Evolutionary conservation across 345 rosid species (phyloP), one percentile per base, ranked within the genome.

Genomic region (Corymbia maculata): DNA sequence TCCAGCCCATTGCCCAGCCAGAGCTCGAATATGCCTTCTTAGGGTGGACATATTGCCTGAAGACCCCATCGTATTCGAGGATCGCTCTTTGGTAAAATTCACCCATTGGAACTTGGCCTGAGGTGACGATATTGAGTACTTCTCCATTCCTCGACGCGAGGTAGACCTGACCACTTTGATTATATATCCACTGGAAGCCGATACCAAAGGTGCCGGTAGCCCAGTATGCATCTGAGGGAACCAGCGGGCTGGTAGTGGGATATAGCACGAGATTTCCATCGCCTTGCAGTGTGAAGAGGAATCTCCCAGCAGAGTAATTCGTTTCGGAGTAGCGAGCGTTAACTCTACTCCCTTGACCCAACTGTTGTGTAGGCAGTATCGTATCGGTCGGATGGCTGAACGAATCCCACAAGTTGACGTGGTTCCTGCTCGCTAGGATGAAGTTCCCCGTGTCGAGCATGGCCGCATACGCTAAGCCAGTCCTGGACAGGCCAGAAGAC

Each of bases 11-110:
- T 89, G 84, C 26, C 64, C 17, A 84, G 75, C 17, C 42, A 36
- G 44, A 88, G 51, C n/a, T 88, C 88, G 15, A 86, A 70, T 88
- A 44, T 13, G 70, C 32, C 10, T 11, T 85, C 89, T 89, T 95
- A 10, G 95, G 94, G 91, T 95, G 93, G n/a, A 89, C 91, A 85
- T 95, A 94, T 21, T 87, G 90, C 90, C 94, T 92, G 32, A 96
- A 90, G 88, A 93, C 93, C 8, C 98, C 94, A 86, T 94, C 96
- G 50, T 21, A 88, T 52, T 86, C 51, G 79, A 86, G 19, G 47
- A 90, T 89, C 14, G 90, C 94, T 75, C 95, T 90, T 79, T 86
- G 93, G 87, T 93, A 94, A 30, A 87, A 89, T 15, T 91, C 88
- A 50, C 5, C 36, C 11, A 47, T 12, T 28, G 93, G 90, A 19